phyloP scores from a whole-genome alignment of 2,329 filamentous ascomycete species.

The Arthroderma sp. region DNA sequence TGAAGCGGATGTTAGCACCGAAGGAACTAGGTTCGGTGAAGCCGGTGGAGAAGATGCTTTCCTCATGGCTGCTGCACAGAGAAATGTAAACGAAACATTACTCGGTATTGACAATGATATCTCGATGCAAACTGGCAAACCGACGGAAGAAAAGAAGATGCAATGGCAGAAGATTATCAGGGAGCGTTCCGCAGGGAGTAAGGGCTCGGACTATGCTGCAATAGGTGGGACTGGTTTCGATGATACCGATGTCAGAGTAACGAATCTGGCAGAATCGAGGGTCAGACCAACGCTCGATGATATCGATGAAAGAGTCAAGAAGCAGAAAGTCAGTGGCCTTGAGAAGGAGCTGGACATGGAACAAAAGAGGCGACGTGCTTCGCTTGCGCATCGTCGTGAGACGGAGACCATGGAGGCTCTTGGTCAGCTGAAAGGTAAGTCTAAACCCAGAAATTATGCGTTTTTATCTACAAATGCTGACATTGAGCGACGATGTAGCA shows the following conservation, averaged over 20 bases:
- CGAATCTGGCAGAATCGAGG: constrained; percentile 49
- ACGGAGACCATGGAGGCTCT: constrained; percentile 4
- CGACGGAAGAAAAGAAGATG: constrained; percentile 49
- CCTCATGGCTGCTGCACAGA: constrained; percentile 60
- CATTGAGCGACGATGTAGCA: no score
- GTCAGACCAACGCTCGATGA: constrained; percentile 5
- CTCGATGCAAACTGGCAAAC: constrained; percentile 57
- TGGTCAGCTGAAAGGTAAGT: constrained; percentile 4
- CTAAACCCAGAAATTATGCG: no score
- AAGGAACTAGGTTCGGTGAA: constrained; percentile 54
- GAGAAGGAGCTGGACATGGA: constrained; percentile 6
- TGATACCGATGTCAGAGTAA: constrained; percentile 51
- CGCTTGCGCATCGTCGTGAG: constrained; percentile 1
- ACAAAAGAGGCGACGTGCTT: constrained; percentile 1
- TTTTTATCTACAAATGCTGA: no score
- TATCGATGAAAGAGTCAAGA: constrained; percentile 5
- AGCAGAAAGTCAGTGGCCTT: neutral
- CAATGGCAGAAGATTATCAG: constrained; percentile 48
- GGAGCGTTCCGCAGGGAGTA: constrained; percentile 51
- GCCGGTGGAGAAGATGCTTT: constrained; percentile 56
- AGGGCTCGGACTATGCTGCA: constrained; percentile 47
- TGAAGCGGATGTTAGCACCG: constrained; percentile 43
- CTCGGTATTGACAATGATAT: constrained; percentile 66
- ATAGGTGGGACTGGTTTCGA: constrained; percentile 47
- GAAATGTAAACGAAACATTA: constrained; percentile 62